phyloP scores from a whole-genome alignment of 148 eudicot genomes.

The Salicornia ramosissima region DNA sequence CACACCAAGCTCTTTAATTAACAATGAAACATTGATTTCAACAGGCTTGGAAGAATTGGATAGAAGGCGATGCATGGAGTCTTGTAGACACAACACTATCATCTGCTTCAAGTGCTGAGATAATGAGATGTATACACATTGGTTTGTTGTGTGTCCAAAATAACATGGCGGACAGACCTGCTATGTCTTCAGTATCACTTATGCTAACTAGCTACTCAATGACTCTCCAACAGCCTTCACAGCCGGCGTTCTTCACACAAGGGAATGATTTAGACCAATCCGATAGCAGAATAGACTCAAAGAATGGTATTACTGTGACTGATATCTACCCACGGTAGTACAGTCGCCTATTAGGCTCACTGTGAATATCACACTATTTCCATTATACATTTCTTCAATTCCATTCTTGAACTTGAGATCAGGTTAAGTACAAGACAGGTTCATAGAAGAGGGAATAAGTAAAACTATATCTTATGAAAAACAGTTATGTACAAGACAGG shows the following conservation, averaged over 20 bases:
- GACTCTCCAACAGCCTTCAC: conserved; percentile 26
- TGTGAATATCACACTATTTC: too few relatives aligned
- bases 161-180: conserved; percentile 31
- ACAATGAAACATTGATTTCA: neutral
- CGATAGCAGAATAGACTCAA: conserved; percentile 2
- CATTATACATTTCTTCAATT: too few relatives aligned
- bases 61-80: conserved; percentile 22
- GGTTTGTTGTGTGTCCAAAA: conserved; percentile 44
- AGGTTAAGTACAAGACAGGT: too few relatives aligned
- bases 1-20: neutral
- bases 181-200: conserved; percentile 33
- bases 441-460: too few relatives aligned
- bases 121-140: conserved; percentile 44
- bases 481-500: too few relatives aligned
- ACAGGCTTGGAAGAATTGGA: conserved; percentile 29
- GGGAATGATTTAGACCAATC: neutral
- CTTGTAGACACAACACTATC: conserved; percentile 21
- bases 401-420: too few relatives aligned
- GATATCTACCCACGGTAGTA: conserved; percentile 14
- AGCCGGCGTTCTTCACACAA: conserved; percentile 25
- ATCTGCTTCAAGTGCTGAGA: conserved; percentile 23
- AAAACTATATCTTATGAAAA: too few relatives aligned
- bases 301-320: conserved; percentile 23
- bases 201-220: conserved; percentile 42
- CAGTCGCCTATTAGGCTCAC: too few relatives aligned